Base-by-base conservation (phyloP, 768 basidiomycete species). In the Podaxis sp. region DNA sequence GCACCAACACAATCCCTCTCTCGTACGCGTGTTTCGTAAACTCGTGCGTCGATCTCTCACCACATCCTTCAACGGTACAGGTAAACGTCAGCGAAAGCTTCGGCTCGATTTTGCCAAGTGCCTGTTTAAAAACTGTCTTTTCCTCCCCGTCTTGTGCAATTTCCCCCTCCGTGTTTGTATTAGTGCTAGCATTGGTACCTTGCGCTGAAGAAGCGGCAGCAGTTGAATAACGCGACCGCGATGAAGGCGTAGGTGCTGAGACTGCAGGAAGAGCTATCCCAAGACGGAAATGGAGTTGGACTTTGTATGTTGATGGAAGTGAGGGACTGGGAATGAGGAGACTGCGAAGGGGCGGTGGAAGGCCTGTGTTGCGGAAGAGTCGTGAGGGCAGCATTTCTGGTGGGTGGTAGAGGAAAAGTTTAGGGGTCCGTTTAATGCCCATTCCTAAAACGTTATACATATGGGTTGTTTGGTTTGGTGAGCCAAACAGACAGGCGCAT, bases 21-120 rank as follows among this genome's bases (percentile, higher is more conserved):
- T 90, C 84, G 74, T 99, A 99, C 20, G 93, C 85, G 50, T 87
- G 83, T 71, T 87, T 89, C 5, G 92, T 84, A 73, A 99, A 98
- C 64, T 91, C 83, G 69, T 98, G 96, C 4, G 92, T 88, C 8
- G 93, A 96, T 2, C 96, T 88, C 63, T 78, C 73, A 10, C 81
- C 81, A 68, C 96, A 98, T 1, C 79, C 80, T 4, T 79, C 68
- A 4, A 86, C 95, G 1, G 92, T 92, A 73, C 95, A 96, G 3
- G 95, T 96, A 69, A 96, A 94, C 0, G 90, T 90, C 41, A 96
- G 78, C 3, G 86, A 86, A 28, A 95, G 77, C 15, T 81, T 82
- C 0, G 90, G 90, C 59, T 89, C 85, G 33, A 62, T 62, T 38
- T 62, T 55, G 7, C 60, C 60, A 12, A 62, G 7, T 8, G 44